phyloP scores from a whole-genome alignment of 164 flowering plant species.

The Dillenia suffruticosa region DNA sequence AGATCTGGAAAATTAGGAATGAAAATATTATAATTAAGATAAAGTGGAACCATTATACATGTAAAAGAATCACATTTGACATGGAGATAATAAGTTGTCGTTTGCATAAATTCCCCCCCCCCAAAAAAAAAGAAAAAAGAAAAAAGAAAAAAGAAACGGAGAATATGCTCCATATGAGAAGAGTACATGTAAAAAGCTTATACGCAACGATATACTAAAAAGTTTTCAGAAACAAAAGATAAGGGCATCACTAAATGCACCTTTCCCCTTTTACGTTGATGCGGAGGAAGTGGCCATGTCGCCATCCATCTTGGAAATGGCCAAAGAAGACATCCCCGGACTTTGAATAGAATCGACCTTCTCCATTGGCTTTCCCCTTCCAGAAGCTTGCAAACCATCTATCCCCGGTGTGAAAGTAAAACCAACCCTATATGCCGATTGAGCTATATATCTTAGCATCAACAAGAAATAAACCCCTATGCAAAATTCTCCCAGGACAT shows the following conservation, averaged over 20 bases:
- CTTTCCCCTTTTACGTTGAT: constrained; percentile 72
- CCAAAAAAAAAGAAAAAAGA: too few species aligned
- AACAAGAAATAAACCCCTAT: too few species aligned
- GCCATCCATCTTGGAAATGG: constrained; percentile 84
- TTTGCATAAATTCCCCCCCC: background rate
- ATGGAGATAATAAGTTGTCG: too few species aligned
- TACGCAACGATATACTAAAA: background rate
- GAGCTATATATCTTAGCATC: background rate
- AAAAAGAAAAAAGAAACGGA: background rate
- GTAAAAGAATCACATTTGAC: background rate
- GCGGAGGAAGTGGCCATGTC: constrained; percentile 72
- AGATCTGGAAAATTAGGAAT: background rate
- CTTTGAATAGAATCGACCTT: constrained; percentile 89
- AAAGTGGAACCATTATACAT: background rate
- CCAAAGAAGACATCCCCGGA: constrained; percentile 83
- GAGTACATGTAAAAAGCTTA: background rate
- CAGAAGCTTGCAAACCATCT: constrained; percentile 96
- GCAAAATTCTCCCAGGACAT: too few species aligned
- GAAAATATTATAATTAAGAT: background rate
- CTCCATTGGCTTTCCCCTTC: constrained; percentile 96
- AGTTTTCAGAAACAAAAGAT: background rate
- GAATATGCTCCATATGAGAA: too few species aligned
- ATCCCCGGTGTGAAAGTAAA: constrained; percentile 86
- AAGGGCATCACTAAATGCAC: constrained; percentile 25
- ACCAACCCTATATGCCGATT: constrained; percentile 62